phyloP scores from a whole-genome alignment of 257 asterid genomes.

The Fraxinus excelsior region DNA sequence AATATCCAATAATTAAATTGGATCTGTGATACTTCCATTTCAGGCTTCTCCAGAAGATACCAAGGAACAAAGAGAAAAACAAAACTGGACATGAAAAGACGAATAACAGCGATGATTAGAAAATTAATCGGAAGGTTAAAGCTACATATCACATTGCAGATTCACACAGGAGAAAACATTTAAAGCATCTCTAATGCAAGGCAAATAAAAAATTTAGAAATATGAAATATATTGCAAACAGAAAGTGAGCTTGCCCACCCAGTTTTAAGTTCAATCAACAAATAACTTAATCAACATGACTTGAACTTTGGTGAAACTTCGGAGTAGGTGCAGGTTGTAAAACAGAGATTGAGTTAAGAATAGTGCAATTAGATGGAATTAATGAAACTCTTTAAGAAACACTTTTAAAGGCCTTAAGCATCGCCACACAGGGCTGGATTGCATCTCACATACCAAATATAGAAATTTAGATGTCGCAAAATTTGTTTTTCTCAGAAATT shows the following conservation, averaged over 20 bases:
- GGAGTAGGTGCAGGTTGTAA: background rate
- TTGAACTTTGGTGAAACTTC: background rate
- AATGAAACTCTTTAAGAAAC: no score
- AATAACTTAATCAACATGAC: background rate
- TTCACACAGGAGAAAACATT: background rate
- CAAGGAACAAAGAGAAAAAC: conserved; percentile 92
- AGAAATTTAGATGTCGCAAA: background rate
- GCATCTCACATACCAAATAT: background rate
- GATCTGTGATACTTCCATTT: conserved; percentile 85
- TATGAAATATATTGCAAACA: background rate
- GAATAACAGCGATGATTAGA: conserved; percentile 12
- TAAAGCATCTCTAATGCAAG: background rate
- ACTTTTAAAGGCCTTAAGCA: no score
- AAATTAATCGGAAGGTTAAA: conserved; percentile 10
- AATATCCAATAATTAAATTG: conserved; percentile 91
- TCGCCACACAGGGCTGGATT: no score
- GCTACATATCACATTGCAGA: conserved; percentile 15
- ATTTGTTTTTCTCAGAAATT: background rate
- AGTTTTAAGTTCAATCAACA: background rate
- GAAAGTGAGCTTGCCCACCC: background rate
- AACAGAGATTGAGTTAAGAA: background rate
- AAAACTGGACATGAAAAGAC: conserved; percentile 61
- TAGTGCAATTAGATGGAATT: background rate
- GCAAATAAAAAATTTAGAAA: background rate
- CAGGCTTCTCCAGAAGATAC: conserved; percentile 96